Evolutionary conservation across 2,329 filamentous ascomycete genomes (phyloP), one percentile per base, ranked within the genome.

Genomic region (Aspergillus sp.): DNA sequence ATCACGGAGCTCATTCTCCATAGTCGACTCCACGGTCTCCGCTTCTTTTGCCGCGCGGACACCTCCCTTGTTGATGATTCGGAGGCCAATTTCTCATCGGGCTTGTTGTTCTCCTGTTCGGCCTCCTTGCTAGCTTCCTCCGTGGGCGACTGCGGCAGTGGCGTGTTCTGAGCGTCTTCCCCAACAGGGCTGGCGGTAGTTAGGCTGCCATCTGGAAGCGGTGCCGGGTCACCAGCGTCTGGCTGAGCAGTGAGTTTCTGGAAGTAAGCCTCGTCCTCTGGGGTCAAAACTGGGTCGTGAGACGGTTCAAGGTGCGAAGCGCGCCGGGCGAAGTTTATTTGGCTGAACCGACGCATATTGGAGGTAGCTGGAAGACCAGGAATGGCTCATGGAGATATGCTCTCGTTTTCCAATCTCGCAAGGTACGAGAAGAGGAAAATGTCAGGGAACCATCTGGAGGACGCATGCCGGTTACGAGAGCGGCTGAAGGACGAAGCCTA

Each of bases 211-310:
- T 22, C 10, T 5, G 24, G 24, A 26, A 13, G 24, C 24, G 24
- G 12, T 12, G 24, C 8, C 7, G 24, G 10, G 20, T 15, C 30
- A n/a, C 16, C 29, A 11, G 11, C 15, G 11, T 30, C 29, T 4
- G 29, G 12, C 4, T 11, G 20, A 13, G 30, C 24, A 14, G 24
- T 25, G 5, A 32, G n/a, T 14, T 26, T 19, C 10, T 25, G 30
- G 20, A 32, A 17, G 30, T 25, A 32, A 2, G 30, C 30, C 17
- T 32, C 30, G 25, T 32, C 30, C 1, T 32, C 30, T 6, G 30
- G 5, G 4, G 30, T 25, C 12, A 32, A 22, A 22, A 32, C 22
- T 4, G 30, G 30, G n/a, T 32, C 22, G 22, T 32, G 22, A 10
- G 19, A 22, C 5, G 19, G 19, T 10, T 22, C 19, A 22, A 22